Base-by-base conservation (phyloP, 2,329 filamentous ascomycete species). In the Sclerotinia nivalis region DNA sequence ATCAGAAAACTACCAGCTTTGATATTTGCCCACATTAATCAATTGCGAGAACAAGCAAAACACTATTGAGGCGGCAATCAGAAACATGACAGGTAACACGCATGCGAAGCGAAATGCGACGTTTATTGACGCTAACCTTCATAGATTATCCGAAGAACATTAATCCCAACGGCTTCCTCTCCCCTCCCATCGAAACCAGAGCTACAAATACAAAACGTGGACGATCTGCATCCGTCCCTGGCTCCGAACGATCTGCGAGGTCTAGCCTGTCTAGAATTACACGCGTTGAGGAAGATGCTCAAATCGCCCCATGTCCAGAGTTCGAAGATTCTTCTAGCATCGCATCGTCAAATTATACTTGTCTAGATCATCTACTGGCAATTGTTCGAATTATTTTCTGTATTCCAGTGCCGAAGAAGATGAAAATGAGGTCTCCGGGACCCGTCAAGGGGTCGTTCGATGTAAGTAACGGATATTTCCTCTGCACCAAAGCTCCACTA, bases 191-290 rank as follows among this genome's bases (percentile, higher is more conserved):
- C 22, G 28, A 64, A 50, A 25, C 31, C 5, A 25, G 25, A 25
- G 22, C 28, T 64, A 25, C 13, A 8, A 40, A 40, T 28, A 25
- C 45, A 25, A 50, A 66, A 22, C n/a, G 25, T 54, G 8, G 58
- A 25, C 66, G 37, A 54, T 69, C 66, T 52, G 22, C 56, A 9
- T 72, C 71, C 2, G 43, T 67, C 45, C 59, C 61, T 34, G 28
- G 28, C 7, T 69, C 71, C 6, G 56, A 59, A 45, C 12, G 12
- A 34, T 50, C 60, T 28, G 22, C 60, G 22, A 60, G 20, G 31
- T 69, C 69, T 12, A 72, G 56, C 66, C 56, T 62, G 59, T 72
- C 71, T 43, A 55, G 69, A 49, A 58, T 66, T 20, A 71, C 71
- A 62, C 61, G 59, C 55, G 71, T 72, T 55, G 71, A 58, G 43